Conservation (phyloP, 345 rosid species). For the Tarenaya hassleriana region DNA sequence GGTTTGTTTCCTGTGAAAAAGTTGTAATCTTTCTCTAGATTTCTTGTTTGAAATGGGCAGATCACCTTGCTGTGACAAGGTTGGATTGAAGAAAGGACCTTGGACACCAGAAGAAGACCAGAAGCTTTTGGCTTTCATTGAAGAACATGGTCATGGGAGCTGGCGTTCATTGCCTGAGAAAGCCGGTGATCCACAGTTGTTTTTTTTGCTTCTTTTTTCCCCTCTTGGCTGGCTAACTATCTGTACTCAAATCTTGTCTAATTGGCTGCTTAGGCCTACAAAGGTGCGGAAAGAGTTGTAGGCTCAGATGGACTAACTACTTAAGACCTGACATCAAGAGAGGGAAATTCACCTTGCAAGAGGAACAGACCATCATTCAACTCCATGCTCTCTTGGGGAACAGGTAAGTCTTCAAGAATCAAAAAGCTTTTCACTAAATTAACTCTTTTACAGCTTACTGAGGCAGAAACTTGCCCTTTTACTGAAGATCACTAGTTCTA, state of each 20-base stretch:
- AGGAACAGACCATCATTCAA: conserved; percentile 93
- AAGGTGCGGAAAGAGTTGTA: conserved; percentile 92
- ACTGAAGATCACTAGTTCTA: not conserved
- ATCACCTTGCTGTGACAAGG: conserved; percentile 79
- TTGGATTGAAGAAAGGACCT: conserved; percentile 90
- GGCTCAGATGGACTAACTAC: conserved; percentile 95
- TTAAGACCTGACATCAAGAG: conserved; percentile 88
- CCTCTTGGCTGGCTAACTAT: not conserved
- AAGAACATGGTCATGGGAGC: conserved; percentile 93
- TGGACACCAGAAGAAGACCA: conserved; percentile 98
- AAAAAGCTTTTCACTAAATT: not conserved
- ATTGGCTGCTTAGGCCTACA: conserved; percentile 47
- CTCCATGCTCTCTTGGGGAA: conserved; percentile 94
- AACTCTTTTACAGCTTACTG: conserved; percentile 18
- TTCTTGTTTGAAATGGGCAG: conserved; percentile 42
- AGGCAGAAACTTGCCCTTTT: not conserved
- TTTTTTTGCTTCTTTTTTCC: conserved; percentile 4
- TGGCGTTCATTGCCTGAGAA: conserved; percentile 84
- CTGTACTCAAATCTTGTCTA: conserved; percentile 2
- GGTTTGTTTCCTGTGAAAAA: conserved; percentile 5
- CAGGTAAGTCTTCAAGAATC: conserved; percentile 39
- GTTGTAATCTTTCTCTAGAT: conserved; percentile 15
- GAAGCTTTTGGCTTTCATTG: conserved; percentile 81
- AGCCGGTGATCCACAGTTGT: conserved; percentile 71
- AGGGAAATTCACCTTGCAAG: conserved; percentile 85